phyloP scores from a whole-genome alignment of 495 filamentous ascomycete genomes.

The Cryomyces minteri region DNA sequence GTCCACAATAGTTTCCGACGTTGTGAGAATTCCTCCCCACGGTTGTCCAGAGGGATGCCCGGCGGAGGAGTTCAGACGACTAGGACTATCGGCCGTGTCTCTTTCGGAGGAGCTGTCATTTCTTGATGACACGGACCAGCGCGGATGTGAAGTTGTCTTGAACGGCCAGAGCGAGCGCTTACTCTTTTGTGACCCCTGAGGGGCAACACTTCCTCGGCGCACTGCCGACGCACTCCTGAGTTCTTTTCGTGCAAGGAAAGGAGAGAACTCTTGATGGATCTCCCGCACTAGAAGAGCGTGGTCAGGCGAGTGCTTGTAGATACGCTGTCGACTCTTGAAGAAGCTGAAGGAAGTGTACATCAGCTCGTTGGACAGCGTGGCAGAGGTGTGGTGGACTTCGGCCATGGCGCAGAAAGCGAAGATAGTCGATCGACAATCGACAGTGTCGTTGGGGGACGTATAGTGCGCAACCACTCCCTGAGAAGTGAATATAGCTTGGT shows the following conservation, averaged over 20 bases:
- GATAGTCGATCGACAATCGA: slow-evolving; percentile 17
- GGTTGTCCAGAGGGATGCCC: neutral
- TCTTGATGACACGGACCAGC: neutral
- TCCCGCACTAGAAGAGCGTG: slow-evolving; percentile 31
- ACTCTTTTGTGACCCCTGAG: neutral
- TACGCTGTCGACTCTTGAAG: slow-evolving; percentile 37
- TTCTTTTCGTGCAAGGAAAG: slow-evolving; percentile 15
- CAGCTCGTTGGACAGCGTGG: slow-evolving; percentile 21
- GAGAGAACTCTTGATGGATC: slow-evolving; percentile 27
- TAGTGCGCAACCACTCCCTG: slow-evolving; percentile 29
- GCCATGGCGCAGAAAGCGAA: slow-evolving; percentile 37
- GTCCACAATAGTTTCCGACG: slow-evolving; percentile 10
- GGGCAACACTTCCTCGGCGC: slow-evolving; percentile 2
- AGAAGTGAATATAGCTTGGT: slow-evolving; percentile 29
- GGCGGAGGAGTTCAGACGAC: neutral
- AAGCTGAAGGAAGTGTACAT: slow-evolving; percentile 32
- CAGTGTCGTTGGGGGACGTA: slow-evolving; percentile 4
- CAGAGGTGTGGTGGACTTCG: slow-evolving; percentile 24
- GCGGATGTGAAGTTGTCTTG: neutral
- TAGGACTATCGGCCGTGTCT: neutral
- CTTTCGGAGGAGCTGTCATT: neutral
- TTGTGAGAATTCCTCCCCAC: slow-evolving; percentile 12
- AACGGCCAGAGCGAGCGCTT: neutral
- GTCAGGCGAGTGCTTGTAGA: slow-evolving; percentile 29
- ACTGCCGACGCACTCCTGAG: slow-evolving; percentile 16